phyloP scores from a whole-genome alignment of 2,329 filamentous ascomycete genomes.

The Westerdykella sp. region DNA sequence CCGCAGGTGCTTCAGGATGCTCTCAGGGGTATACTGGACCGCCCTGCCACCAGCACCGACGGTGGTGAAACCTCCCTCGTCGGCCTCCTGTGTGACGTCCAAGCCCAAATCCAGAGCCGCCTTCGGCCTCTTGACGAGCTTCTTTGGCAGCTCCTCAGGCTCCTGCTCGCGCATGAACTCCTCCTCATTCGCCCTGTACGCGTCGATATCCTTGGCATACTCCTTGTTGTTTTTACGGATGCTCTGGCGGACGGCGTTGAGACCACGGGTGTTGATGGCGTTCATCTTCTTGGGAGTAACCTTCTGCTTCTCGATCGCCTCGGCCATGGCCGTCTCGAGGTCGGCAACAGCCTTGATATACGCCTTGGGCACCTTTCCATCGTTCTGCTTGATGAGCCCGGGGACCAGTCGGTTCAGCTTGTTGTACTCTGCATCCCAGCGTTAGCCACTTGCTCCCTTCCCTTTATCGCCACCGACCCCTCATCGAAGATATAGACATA shows the following conservation, averaged over 20 bases:
- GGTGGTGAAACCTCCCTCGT: slow-evolving; percentile 81
- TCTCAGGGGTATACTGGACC: slow-evolving; percentile 89
- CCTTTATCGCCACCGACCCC: background rate
- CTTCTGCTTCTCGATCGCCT: slow-evolving; percentile 92
- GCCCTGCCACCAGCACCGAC: slow-evolving; percentile 86
- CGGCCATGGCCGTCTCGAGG: slow-evolving; percentile 89
- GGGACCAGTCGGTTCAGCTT: slow-evolving; percentile 83
- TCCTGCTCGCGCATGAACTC: slow-evolving; percentile 80
- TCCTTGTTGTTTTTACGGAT: slow-evolving; percentile 99
- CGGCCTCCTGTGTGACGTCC: slow-evolving; percentile 50
- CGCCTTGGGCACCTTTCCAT: slow-evolving; percentile 75
- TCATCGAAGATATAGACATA: slow-evolving; percentile 42
- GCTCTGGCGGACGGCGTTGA: slow-evolving; percentile 96
- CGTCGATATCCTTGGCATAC: slow-evolving; percentile 78
- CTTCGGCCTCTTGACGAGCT: slow-evolving; percentile 44
- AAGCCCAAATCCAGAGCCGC: slow-evolving; percentile 47
- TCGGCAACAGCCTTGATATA: slow-evolving; percentile 93
- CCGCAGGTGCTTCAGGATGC: slow-evolving; percentile 94
- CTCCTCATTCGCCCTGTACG: slow-evolving; percentile 79
- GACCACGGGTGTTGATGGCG: slow-evolving; percentile 82
- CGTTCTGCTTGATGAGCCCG: slow-evolving; percentile 48
- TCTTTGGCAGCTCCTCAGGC: slow-evolving; percentile 30
- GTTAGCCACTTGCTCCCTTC: slow-evolving; percentile 10
- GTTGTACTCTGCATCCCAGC: slow-evolving; percentile 66
- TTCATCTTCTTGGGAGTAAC: slow-evolving; percentile 98